Base-by-base conservation (phyloP, 192 early-diverging fungal species). In the Gonapodya sp. region DNA sequence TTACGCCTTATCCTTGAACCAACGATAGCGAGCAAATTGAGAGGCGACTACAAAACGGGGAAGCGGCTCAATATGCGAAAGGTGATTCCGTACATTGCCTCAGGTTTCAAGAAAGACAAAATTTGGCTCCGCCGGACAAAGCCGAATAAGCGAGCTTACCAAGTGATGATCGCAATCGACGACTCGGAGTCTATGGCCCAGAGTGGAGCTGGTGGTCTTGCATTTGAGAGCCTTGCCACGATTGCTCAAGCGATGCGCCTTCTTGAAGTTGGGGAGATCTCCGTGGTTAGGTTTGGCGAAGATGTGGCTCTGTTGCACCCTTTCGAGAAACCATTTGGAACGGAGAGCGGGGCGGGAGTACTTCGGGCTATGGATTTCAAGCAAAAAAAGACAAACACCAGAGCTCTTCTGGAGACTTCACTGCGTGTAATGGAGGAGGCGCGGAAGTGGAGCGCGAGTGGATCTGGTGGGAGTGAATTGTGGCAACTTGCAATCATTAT, bases 51-150 rank as follows among this genome's bases (percentile, higher is more conserved):
- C 85, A 90, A 94, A 37, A 98, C 96, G 35, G 98, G 98, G 79
- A 99, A 99, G 86, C 93, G 98, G 2, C 92, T 99, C 33, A 99
- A 97, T 86, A 98, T 99, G 98, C 94, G 96, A 82, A 97, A 96
- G 86, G 96, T 99, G 75, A 98, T 99, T 83, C 96, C 98, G 16
- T 99, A 99, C 81, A 98, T 99, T 88, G 98, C 98, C 2, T 93
- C 92, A 46, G 93, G 97, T 84, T 99, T 97, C 91, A 97, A 96
- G 87, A 99, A 99, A 87, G 98, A 99, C 87, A 99, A 99, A 89
- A 99, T 99, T 82, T 99, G 98, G 98, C 86, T 99, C 80, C 91
- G 96, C 2, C 92, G 98, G 73, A 98, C 97, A 31, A 97, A 97
- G 85, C 97, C 96, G 30, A 94, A 93, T 82, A 96, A 98, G 82